A percentile compares a stretch with the other conserved stretches of the same genome.
These are phyloP conservation scores for Keithomyces neogunnii DNA, from an alignment of 2,329 filamentous ascomycete species.

Conservation along the genomic window DNA sequence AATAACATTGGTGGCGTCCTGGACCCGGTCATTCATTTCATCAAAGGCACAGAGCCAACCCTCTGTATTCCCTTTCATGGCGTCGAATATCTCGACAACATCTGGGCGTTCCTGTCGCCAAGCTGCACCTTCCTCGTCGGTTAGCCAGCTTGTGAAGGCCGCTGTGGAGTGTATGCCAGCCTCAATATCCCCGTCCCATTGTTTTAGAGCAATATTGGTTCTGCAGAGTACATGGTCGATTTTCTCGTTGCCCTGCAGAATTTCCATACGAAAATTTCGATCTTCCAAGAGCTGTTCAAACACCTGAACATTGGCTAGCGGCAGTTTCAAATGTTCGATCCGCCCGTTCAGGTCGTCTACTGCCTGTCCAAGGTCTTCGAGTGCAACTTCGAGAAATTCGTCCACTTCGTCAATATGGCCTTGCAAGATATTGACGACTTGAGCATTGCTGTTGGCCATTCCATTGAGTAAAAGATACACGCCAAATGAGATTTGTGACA, in stretches of 20 bases:
- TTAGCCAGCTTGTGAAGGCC: conserved; percentile 69
- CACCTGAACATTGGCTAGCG: conserved; percentile 70
- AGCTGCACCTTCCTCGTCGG: conserved; percentile 52
- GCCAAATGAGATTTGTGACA: conserved; percentile 89
- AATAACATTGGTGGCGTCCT: conserved; percentile 60
- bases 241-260: conserved; percentile 79
- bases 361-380: conserved; percentile 76
- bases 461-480: conserved; percentile 79
- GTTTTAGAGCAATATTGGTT: conserved; percentile 67
- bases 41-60: conserved; percentile 80
- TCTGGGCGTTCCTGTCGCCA: conserved; percentile 55
- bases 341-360: conserved; percentile 71
- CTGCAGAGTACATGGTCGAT: conserved; percentile 84
- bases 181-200: conserved; percentile 68
- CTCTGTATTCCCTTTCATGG: conserved; percentile 88
- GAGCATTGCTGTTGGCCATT: conserved; percentile 78
- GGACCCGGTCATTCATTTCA: conserved; percentile 64
- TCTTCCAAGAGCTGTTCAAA: conserved; percentile 88
- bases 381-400: conserved; percentile 75
- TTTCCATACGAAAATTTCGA: conserved; percentile 69
- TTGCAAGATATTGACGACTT: conserved; percentile 84
- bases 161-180: conserved; percentile 70
- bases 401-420: conserved; percentile 92
- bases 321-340: conserved; percentile 70
- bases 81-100: conserved; percentile 65